phyloP scores from a whole-genome alignment of 2,329 filamentous ascomycete genomes.

The Hymenoscyphus albidus region DNA sequence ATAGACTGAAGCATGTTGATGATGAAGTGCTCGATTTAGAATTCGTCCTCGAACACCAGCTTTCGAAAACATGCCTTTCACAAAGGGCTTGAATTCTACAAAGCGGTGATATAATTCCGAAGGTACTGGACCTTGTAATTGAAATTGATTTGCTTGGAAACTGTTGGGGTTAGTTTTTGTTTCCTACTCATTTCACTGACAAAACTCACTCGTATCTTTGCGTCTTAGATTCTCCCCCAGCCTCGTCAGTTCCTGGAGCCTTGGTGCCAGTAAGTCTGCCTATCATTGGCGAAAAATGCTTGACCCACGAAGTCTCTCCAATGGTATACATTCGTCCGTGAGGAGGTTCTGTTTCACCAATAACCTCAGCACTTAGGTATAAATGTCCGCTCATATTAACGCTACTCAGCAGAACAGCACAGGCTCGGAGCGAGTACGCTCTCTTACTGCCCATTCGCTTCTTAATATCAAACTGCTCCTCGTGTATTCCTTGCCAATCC shows the following conservation, averaged over 20 bases:
- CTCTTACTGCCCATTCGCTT: slow-evolving; percentile 85
- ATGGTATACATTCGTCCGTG: slow-evolving; percentile 73
- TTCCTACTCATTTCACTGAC: not conserved
- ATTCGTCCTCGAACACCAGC: slow-evolving; percentile 74
- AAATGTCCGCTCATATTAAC: slow-evolving; percentile 67
- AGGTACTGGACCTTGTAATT: slow-evolving; percentile 79
- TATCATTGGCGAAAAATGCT: slow-evolving; percentile 86
- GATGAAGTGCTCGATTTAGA: slow-evolving; percentile 79
- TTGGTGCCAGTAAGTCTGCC: slow-evolving; percentile 74
- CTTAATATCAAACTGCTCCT: slow-evolving; percentile 65
- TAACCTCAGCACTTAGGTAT: slow-evolving; percentile 69
- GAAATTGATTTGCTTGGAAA: slow-evolving; percentile 91
- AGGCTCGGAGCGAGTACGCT: slow-evolving; percentile 71
- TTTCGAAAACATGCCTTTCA: slow-evolving; percentile 81
- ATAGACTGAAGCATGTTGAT: slow-evolving; percentile 86
- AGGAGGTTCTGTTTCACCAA: slow-evolving; percentile 69
- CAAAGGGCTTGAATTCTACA: slow-evolving; percentile 87
- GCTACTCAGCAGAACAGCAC: slow-evolving; percentile 59
- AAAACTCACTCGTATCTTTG: slow-evolving; percentile 70
- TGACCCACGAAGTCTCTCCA: slow-evolving; percentile 70
- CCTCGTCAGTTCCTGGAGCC: slow-evolving; percentile 50
- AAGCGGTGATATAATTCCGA: slow-evolving; percentile 81
- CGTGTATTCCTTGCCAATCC: slow-evolving; percentile 64
- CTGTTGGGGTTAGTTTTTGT: slow-evolving; percentile 41
- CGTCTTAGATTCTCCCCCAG: slow-evolving; percentile 41